These are phyloP conservation scores for Crocinoboletus sp. DNA, from an alignment of 1,284 basidiomycete genomes.

Conservation along the genomic window DNA sequence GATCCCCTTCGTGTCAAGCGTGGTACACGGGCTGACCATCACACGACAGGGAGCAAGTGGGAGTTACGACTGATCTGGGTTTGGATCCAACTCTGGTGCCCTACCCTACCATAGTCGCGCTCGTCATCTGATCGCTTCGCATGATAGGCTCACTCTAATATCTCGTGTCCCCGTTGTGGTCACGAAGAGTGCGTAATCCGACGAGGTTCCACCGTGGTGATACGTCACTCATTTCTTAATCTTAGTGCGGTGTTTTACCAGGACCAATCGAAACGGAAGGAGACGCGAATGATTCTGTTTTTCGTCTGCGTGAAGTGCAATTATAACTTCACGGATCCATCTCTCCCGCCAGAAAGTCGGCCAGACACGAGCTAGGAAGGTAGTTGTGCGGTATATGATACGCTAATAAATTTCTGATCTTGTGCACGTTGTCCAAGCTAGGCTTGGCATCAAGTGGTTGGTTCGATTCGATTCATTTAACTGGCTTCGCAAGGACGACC, in stretches of 20 bases:
- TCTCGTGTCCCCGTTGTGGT: constrained; percentile 65
- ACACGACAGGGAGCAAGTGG: constrained; percentile 77
- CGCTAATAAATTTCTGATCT: constrained; percentile 1
- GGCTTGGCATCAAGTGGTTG: neutral
- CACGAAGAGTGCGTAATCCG: constrained; percentile 60
- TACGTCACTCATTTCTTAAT: constrained; percentile 8
- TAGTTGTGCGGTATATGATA: constrained; percentile 2
- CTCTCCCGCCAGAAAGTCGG: constrained; percentile 34
- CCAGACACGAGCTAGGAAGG: constrained; percentile 24
- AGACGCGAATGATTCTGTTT: constrained; percentile 91
- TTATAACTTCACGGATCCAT: constrained; percentile 71
- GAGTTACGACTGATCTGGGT: constrained; percentile 87
- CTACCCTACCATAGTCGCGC: constrained; percentile 7
- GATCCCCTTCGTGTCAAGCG: neutral
- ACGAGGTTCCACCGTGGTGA: constrained; percentile 1
- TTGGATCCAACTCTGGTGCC: constrained; percentile 87
- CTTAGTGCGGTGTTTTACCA: constrained; percentile 86
- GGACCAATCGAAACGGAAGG: constrained; percentile 91
- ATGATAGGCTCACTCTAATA: constrained; percentile 64
- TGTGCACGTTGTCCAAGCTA: constrained; percentile 1
- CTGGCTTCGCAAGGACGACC: too few species aligned
- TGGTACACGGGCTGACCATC: constrained; percentile 1
- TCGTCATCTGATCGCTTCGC: neutral
- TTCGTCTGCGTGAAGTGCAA: constrained; percentile 90
- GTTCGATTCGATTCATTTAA: neutral